Evolutionary conservation across 495 filamentous ascomycete genomes (phyloP), one percentile per base, ranked within the genome.

Genomic region (Bombardia bombarda): DNA sequence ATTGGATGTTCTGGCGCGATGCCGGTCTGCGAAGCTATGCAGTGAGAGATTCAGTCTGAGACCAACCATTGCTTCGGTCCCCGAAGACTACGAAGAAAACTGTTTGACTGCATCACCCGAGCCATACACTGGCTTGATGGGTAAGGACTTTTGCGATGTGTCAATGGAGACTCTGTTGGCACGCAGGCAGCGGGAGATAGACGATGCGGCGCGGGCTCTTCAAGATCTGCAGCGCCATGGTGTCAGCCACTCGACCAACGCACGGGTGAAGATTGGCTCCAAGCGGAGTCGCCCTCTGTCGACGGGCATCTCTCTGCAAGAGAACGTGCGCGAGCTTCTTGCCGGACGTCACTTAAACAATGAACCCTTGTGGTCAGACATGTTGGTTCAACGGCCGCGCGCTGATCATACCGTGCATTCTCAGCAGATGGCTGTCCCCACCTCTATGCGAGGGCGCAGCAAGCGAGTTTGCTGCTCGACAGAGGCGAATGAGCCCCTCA

Each of bases 1-100:
- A 68, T 51, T 86, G 79, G 86, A 86, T 56, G 77, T 83, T 54
- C 82, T 83, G 76, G 88, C 87, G 71, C 88, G 86, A 54, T 82
- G 80, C 69, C 84, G 86, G 46, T 85, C 77, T 59, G 84, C 82
- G 59, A 87, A 81, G 66, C 63, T 65, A 51, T 69, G 65, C 53
- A 59, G 66, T 58, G 74, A 78, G 63, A 78, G 68, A 58, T 56
- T 64, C 51, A 66, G 58, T 48, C 22, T 60, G 53, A 63, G 57
- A 53, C 63, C 69, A 18, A 47, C 60, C 41, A 69, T 78, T 56
- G 63, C 69, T 32, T 65, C 74, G 41, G 70, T 77, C 24, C 72
- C 70, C 14, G 72, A 77, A 56, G 66, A 63, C 40, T 66, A 67
- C 38, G 67, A 79, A 51, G 75, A 79, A 53, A 67, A 64, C 42